Evolutionary conservation across 192 early-diverging fungal species (phyloP).

Genomic region (Linnemannia exigua): DNA sequence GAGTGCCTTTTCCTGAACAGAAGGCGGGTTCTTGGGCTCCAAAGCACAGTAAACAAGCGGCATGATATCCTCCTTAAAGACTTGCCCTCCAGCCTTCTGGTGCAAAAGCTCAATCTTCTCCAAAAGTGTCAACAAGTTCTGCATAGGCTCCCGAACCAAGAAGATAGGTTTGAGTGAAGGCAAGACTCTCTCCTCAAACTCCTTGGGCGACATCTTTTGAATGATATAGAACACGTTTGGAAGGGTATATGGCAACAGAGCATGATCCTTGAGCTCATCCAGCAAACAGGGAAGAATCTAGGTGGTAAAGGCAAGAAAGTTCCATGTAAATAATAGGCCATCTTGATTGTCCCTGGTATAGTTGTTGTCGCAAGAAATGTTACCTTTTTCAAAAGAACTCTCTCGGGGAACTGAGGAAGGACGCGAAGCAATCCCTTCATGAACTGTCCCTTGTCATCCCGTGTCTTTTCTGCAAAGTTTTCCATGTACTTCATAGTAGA

Average conservation of each 20-base stretch:
- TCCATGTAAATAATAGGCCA: background rate
- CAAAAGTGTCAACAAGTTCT: constrained; percentile 76
- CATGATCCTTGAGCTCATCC: constrained; percentile 81
- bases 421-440: constrained; percentile 81
- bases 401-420: constrained; percentile 78
- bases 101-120: constrained; percentile 76
- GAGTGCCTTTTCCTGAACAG: constrained; percentile 78
- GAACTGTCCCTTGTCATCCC: constrained; percentile 84
- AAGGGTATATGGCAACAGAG: constrained; percentile 78
- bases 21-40: constrained; percentile 61
- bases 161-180: constrained; percentile 76
- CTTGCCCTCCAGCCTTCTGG: constrained; percentile 69
- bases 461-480: constrained; percentile 81
- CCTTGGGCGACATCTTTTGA: constrained; percentile 68
- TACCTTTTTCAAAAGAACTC: constrained; percentile 79
- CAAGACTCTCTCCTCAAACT: constrained; percentile 75
- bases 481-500: constrained; percentile 87
- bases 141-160: constrained; percentile 71
- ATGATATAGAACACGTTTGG: constrained; percentile 83
- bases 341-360: background rate
- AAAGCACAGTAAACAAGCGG: constrained; percentile 80
- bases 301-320: background rate
- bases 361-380: background rate
- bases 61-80: constrained; percentile 83
- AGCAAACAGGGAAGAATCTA: constrained; percentile 80